Evolutionary conservation across 164 flowering plant genomes (phyloP), one percentile per base, ranked within the genome.

Genomic region (Warburgia ugandensis): DNA sequence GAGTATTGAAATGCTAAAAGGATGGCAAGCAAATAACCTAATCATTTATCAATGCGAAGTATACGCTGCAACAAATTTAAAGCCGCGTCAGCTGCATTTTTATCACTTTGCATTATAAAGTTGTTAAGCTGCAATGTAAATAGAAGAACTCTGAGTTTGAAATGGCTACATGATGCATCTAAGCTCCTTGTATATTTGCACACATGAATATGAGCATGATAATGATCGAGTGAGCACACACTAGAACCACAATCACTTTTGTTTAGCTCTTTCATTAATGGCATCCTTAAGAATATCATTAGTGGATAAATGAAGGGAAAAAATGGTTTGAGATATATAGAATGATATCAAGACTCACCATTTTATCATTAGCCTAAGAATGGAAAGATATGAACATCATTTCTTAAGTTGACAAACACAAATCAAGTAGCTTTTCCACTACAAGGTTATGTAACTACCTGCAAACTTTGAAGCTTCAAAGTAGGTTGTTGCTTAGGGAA

Each of bases 401-500:
- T 14, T 40, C 44, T 40, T 13, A 9, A 40, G 2, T 21, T 11
- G n/a, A 12, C 48, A n/a, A 3, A 44, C 44, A 13, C 44, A 40
- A n/a, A 22, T 44, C 11, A 8, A 30, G 4, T 6, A 32, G 26
- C 38, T 13, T 17, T 33, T 16, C 2, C 6, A 12, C 8, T 3
- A 43, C n/a, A 28, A 7, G 22, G 26, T 29, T 48, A 30, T 48
- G 11, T 30, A n/a, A 44, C 25, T 61, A 83, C 97, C 91, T 79
- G 89, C 53, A 83, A 68, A 73, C 97, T 91, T 55, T 82, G 94
- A 54, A 91, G 79, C 53, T 69, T 59, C 63, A 86, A 29, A 61
- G 54, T 57, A 17, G 96, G 97, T 59, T 77, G 82, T 58, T 84
- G 89, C 78, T 74, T 84, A 28, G 96, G 97, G 64, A 86, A 91